phyloP scores from a whole-genome alignment of 306 rosid genomes.

The Rosa persica region DNA sequence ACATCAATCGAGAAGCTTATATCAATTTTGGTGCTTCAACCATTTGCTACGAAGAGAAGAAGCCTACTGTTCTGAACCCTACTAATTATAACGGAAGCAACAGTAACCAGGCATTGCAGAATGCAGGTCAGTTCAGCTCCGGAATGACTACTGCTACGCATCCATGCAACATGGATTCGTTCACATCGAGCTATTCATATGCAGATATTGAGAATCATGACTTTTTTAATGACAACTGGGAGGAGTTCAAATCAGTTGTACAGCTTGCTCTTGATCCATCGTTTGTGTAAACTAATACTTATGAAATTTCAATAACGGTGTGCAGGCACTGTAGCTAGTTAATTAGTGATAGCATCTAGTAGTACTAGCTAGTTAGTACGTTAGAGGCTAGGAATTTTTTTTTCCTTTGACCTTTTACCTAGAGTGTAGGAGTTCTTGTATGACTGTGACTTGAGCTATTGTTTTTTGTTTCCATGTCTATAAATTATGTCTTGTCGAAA shows the following conservation, averaged over 20 bases:
- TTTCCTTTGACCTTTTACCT: background rate
- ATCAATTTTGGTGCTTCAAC: conserved; percentile 47
- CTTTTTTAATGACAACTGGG: conserved; percentile 59
- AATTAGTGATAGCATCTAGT: background rate
- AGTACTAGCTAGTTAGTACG: background rate
- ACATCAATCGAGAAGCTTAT: conserved; percentile 41
- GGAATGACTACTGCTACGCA: conserved; percentile 10
- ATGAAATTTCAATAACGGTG: background rate
- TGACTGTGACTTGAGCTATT: background rate
- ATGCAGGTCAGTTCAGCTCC: conserved; percentile 29
- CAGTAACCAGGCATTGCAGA: conserved; percentile 20
- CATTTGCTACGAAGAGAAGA: conserved; percentile 34
- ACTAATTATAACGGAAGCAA: conserved; percentile 11
- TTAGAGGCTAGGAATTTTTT: background rate
- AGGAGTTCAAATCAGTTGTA: conserved; percentile 74
- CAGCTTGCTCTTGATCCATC: conserved; percentile 58
- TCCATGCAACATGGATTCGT: conserved; percentile 27
- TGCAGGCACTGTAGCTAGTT: background rate
- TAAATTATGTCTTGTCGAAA: background rate
- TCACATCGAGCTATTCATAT: conserved; percentile 40
- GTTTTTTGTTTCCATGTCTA: background rate
- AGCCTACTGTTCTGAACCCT: conserved; percentile 23
- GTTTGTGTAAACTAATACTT: conserved; percentile 9
- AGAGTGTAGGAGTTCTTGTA: background rate
- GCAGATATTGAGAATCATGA: conserved; percentile 20